phyloP scores from a whole-genome alignment of 768 basidiomycete species.

The Macrolepiota fuliginosa region DNA sequence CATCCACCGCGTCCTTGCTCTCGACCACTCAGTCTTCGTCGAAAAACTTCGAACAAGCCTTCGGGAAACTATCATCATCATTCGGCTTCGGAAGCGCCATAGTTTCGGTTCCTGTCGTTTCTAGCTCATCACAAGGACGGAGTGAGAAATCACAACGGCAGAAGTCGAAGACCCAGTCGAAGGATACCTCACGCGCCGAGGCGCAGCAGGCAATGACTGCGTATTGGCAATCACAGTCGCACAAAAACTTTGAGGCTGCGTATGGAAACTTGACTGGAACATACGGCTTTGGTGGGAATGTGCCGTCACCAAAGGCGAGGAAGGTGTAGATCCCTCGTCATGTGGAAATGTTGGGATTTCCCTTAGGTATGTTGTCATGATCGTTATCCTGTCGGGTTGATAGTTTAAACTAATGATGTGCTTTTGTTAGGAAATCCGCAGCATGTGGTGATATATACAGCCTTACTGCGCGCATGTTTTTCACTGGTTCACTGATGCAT shows the following conservation, averaged over 20 bases:
- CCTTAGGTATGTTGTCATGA: not conserved
- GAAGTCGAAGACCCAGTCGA: not conserved
- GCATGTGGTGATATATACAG: no score
- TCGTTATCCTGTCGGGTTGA: not conserved
- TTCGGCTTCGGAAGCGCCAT: constrained; percentile 3
- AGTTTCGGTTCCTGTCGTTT: not conserved
- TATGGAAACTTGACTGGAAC: constrained; percentile 3
- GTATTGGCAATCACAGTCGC: constrained; percentile 12
- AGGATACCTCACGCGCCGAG: not conserved
- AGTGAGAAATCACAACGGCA: not conserved
- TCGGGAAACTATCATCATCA: constrained; percentile 10
- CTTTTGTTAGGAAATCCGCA: not conserved
- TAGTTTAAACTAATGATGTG: not conserved
- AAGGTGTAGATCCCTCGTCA: not conserved
- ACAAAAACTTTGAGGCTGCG: constrained; percentile 12
- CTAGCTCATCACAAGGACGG: not conserved
- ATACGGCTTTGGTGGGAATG: constrained; percentile 9
- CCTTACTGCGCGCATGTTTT: no score
- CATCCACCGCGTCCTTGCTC: constrained; percentile 8
- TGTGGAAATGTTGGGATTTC: not conserved
- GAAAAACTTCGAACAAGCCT: constrained; percentile 7
- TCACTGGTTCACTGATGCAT: not conserved
- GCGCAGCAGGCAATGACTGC: constrained; percentile 8
- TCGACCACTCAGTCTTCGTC: not conserved
- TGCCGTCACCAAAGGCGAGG: constrained; percentile 1